Percentiles rank a stretch among this genome's conserved stretches.
These are phyloP conservation scores for Neurospora sp. DNA, from an alignment of 495 filamentous ascomycete genomes.

Conservation along the genomic window DNA sequence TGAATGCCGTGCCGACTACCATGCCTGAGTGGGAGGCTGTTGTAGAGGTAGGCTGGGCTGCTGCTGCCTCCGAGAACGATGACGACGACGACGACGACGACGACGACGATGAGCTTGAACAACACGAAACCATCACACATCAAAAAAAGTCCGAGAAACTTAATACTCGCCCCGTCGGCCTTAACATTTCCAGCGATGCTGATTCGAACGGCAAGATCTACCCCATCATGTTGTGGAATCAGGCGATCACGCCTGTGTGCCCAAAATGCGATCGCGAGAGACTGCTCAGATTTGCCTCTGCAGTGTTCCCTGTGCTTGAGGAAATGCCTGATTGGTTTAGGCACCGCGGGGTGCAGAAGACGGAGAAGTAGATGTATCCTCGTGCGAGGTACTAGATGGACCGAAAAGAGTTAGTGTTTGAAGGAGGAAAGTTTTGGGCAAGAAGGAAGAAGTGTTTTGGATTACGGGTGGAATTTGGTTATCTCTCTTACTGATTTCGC, in stretches of 20 bases:
- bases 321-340: background rate
- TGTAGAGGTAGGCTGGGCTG: background rate
- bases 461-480: background rate
- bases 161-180: background rate
- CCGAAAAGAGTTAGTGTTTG: background rate
- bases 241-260: background rate
- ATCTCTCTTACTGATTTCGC: background rate
- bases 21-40: background rate
- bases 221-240: background rate
- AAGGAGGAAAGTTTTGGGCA: background rate
- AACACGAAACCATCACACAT: background rate
- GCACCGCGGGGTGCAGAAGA: background rate
- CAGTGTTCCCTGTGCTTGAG: background rate
- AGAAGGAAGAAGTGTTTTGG: background rate
- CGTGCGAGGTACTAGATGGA: background rate
- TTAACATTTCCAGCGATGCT: background rate
- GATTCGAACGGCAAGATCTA: background rate
- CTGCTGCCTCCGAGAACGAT: background rate
- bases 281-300: background rate
- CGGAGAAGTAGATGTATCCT: background rate
- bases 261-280: background rate
- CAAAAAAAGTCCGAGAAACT: background rate
- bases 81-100: background rate
- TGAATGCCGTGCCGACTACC: background rate
- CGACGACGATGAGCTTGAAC: background rate